These are phyloP conservation scores for Pyrenophora tritici-repentis DNA, from an alignment of 2,329 filamentous ascomycete genomes.

Conservation along the genomic window DNA sequence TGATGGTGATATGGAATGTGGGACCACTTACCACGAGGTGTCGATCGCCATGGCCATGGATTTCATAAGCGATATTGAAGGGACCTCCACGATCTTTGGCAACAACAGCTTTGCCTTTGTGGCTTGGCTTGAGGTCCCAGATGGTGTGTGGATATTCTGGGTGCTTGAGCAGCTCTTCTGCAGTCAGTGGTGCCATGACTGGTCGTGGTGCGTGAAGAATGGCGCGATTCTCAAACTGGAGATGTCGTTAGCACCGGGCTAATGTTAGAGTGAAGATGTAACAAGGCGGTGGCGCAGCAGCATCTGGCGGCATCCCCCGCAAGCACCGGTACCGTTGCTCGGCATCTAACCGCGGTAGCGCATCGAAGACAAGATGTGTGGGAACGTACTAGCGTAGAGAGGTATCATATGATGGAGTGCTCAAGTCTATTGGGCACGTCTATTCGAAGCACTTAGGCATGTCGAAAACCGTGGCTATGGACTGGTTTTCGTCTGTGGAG, in stretches of 20 bases:
- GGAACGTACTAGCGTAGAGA: too few relatives aligned
- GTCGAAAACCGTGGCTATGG: too few relatives aligned
- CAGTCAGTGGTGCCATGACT: slow-evolving; percentile 50
- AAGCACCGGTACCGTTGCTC: neutral
- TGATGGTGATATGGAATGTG: slow-evolving; percentile 17
- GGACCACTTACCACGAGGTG: slow-evolving; percentile 70
- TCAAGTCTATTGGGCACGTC: too few relatives aligned
- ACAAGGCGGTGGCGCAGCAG: slow-evolving; percentile 25
- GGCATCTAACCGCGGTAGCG: neutral
- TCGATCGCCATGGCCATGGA: slow-evolving; percentile 74
- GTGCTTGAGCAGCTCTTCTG: slow-evolving; percentile 65
- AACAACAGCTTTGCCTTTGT: slow-evolving; percentile 65
- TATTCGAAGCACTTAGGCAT: too few relatives aligned
- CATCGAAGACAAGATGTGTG: neutral
- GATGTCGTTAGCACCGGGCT: slow-evolving; percentile 3
- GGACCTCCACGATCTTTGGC: slow-evolving; percentile 75
- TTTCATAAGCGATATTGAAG: slow-evolving; percentile 75
- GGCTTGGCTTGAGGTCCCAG: slow-evolving; percentile 71
- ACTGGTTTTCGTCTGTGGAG: too few relatives aligned
- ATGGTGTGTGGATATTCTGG: slow-evolving; percentile 69
- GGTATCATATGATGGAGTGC: too few relatives aligned
- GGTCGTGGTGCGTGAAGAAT: neutral
- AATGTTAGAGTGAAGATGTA: slow-evolving; percentile 8
- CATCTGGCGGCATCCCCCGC: neutral
- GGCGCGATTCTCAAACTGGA: slow-evolving; percentile 2